These are phyloP conservation scores for Dactylis glomerata DNA, from an alignment of 176 grass and related monocot genomes.

Conservation along the genomic window DNA sequence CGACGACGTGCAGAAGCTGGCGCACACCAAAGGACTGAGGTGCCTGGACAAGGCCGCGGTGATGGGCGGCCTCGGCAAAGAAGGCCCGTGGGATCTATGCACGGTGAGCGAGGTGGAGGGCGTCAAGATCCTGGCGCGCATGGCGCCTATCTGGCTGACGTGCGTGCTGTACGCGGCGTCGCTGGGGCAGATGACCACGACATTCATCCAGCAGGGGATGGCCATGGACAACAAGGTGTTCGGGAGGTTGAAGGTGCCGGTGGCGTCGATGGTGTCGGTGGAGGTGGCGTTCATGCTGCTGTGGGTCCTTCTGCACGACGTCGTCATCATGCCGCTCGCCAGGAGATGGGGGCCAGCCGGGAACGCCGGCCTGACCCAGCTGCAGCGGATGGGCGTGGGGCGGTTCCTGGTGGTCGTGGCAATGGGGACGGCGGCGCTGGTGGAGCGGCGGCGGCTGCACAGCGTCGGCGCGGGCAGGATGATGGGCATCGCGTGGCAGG, in stretches of 20 bases:
- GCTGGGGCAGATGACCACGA: constrained; percentile 66
- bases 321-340: constrained; percentile 39
- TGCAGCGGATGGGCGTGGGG: constrained; percentile 86
- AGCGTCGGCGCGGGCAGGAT: not conserved
- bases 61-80: not conserved
- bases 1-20: constrained; percentile 22
- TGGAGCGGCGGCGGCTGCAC: constrained; percentile 53
- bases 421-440: constrained; percentile 52
- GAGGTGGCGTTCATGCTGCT: constrained; percentile 61
- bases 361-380: constrained; percentile 44
- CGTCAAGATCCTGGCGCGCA: constrained; percentile 61
- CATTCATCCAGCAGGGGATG: constrained; percentile 86
- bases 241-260: constrained; percentile 47
- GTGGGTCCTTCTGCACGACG: constrained; percentile 59
- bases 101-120: constrained; percentile 70
- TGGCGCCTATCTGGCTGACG: constrained; percentile 66
- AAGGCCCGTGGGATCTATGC: constrained; percentile 35
- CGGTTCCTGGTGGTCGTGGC: constrained; percentile 54
- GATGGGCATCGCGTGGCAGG: constrained; percentile 63
- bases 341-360: constrained; percentile 9
- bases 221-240: constrained; percentile 47
- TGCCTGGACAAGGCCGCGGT: constrained; percentile 62
- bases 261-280: constrained; percentile 49
- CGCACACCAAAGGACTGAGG: constrained; percentile 48
- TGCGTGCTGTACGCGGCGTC: constrained; percentile 67